Evolutionary conservation across 148 eudicot species (phyloP).

Genomic region (Cornus kousa): DNA sequence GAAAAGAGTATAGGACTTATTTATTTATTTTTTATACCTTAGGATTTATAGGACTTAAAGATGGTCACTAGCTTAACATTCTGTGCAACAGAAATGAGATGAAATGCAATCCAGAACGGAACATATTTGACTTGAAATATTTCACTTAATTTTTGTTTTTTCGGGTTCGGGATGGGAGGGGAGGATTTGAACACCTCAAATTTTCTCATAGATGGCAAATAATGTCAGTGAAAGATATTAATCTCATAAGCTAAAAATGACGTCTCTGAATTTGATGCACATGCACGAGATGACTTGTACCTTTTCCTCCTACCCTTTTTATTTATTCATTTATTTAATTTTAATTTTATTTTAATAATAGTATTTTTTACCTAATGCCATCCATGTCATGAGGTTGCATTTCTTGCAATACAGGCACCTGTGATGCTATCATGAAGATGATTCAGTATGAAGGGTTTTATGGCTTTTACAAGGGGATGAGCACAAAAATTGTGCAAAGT

Average conservation of each 20-base stretch:
- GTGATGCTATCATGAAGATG: conserved; percentile 83
- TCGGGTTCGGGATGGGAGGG: not conserved
- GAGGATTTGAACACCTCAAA: not conserved
- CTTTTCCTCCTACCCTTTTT: not conserved
- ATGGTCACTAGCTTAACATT: not conserved
- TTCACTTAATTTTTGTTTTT: not conserved
- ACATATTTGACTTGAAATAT: not conserved
- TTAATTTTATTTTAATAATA: not conserved
- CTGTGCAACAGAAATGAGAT: not conserved
- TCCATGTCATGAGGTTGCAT: conserved; percentile 5
- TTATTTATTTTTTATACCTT: not conserved
- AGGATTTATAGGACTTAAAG: not conserved
- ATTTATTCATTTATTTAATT: not conserved
- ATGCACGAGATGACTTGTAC: not conserved
- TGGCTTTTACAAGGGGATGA: conserved; percentile 93
- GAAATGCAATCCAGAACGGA: not conserved
- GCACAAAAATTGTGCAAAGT: conserved; percentile 92
- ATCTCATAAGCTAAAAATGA: not conserved
- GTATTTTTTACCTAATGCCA: not conserved
- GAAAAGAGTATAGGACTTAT: too few species aligned
- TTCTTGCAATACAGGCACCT: conserved; percentile 55
- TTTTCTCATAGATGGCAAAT: not conserved
- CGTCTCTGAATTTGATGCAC: not conserved
- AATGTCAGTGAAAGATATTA: not conserved
- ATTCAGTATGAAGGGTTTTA: conserved; percentile 68